Evolutionary conservation across 805 yeast species (phyloP), one percentile per base, ranked within the genome.

Genomic region (Ogataea paradorogensis): DNA sequence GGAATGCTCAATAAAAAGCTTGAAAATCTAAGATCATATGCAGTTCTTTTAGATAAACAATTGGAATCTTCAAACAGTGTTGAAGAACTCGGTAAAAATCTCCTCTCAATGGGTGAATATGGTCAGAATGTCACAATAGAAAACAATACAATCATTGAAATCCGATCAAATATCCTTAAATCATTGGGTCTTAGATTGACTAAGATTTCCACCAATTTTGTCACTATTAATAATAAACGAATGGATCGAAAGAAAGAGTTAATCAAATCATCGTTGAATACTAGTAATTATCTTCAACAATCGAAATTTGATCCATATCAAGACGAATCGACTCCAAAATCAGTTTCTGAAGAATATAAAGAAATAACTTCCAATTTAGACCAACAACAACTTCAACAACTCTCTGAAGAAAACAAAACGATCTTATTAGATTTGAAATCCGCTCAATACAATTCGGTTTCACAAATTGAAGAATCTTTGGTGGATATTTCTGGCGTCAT

Each of bases 401-500:
- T 82, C 22, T 73, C 76, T 40, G 59, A 63, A 14, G 93, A 84
- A 53, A 84, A 82, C 56, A 68, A 74, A 40, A 75, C 74, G 43
- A 56, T 76, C 24, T 49, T 73, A 9, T 55, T 82, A 10, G 67
- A 71, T 31, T 58, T 74, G 35, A 84, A 84, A 50, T 64, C 75
- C n/a, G 74, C 73, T 35, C 84, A 83, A 45, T 52, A 82, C 20
- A 66, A 73, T 28, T 78, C 80, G 45, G 83, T 81, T 7, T 78
- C 76, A 44, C 66, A 72, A 44, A 67, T 84, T 25, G 83, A 82
- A 51, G 66, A 66, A 20, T 74, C 86, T 1, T 78, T 83, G 60
- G 57, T 79, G 30, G 96, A 87, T 54, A 82, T 90, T 30, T 74
- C 89, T 1, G 76, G 80, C 39, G 61, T 90, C 46, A 91, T 89